Percentiles rank a stretch among this genome's conserved stretches.
phyloP scores from a whole-genome alignment of 1,284 basidiomycete species.

The Melampsora larici-populina region DNA sequence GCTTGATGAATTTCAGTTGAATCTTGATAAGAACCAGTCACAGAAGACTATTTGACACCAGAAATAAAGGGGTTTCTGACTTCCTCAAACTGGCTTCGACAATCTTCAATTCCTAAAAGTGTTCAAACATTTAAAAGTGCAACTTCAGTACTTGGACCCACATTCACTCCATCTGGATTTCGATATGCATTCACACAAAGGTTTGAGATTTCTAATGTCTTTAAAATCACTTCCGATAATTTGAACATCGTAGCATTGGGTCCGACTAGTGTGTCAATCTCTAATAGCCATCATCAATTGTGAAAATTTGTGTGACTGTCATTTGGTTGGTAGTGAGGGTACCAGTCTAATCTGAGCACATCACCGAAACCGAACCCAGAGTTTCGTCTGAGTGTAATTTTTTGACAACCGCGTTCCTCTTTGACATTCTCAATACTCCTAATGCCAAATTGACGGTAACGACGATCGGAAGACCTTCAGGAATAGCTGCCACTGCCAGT shows the following conservation, averaged over 20 bases:
- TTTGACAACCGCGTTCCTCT: constrained; percentile 92
- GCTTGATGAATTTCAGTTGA: constrained; percentile 53
- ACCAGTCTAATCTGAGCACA: constrained; percentile 98
- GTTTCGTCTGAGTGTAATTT: constrained; percentile 93
- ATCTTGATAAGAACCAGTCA: constrained; percentile 64
- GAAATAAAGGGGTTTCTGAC: constrained; percentile 86
- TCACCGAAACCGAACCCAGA: constrained; percentile 86
- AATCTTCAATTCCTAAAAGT: constrained; percentile 67
- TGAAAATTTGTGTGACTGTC: no score
- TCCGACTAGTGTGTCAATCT: constrained; percentile 66
- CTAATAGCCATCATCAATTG: constrained; percentile 72
- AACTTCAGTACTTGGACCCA: constrained; percentile 91
- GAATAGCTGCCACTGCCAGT: constrained; percentile 92
- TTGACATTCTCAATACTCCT: constrained; percentile 88
- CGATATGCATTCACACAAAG: constrained; percentile 62
- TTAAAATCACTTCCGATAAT: constrained; percentile 61
- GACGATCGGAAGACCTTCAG: constrained; percentile 93
- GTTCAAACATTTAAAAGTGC: constrained; percentile 80
- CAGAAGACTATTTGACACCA: constrained; percentile 86
- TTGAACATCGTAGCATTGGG: constrained; percentile 46
- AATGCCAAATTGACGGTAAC: constrained; percentile 94
- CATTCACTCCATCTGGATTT: constrained; percentile 69
- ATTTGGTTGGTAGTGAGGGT: constrained; percentile 94
- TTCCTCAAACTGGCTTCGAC: constrained; percentile 66
- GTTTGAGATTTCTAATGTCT: constrained; percentile 63